Percentiles rank a stretch among this genome's conserved stretches.
phyloP scores from a whole-genome alignment of 768 basidiomycete genomes.

The Serendipita vermifera region DNA sequence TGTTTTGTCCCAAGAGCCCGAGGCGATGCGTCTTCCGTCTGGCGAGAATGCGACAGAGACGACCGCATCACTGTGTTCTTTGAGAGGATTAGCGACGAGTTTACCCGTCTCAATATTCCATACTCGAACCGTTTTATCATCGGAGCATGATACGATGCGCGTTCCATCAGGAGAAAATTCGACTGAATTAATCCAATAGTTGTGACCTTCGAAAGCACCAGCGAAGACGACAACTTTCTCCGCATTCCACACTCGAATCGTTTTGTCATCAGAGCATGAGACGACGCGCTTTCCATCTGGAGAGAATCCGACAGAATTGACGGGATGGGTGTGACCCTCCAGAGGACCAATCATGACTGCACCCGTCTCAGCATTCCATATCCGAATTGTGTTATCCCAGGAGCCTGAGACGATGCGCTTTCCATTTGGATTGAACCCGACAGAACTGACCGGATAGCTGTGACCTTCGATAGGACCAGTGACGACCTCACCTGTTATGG shows the following conservation, averaged over 20 bases:
- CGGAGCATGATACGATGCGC: constrained; percentile 17
- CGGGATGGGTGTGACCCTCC: constrained; percentile 16
- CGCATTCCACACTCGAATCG: constrained; percentile 23
- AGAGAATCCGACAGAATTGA: constrained; percentile 21
- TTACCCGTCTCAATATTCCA: constrained; percentile 20
- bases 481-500: constrained; percentile 20
- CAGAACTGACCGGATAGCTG: neutral
- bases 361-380: constrained; percentile 21
- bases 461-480: neutral
- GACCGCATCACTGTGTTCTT: constrained; percentile 16
- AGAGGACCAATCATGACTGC: constrained; percentile 17
- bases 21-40: constrained; percentile 22
- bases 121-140: constrained; percentile 23
- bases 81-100: constrained; percentile 12
- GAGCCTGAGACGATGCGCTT: constrained; percentile 22
- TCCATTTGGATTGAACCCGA: constrained; percentile 21
- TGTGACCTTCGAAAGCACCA: constrained; percentile 22
- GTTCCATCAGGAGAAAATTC: constrained; percentile 24
- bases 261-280: constrained; percentile 22
- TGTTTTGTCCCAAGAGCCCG: constrained; percentile 19
- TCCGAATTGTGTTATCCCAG: constrained; percentile 20
- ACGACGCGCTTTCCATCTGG: constrained; percentile 20
- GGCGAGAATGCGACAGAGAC: constrained; percentile 19
- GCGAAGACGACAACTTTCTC: constrained; percentile 17
- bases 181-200: constrained; percentile 21